Conservation (phyloP, 1,284 basidiomycete genomes). For the Tausonia pullulans region DNA sequence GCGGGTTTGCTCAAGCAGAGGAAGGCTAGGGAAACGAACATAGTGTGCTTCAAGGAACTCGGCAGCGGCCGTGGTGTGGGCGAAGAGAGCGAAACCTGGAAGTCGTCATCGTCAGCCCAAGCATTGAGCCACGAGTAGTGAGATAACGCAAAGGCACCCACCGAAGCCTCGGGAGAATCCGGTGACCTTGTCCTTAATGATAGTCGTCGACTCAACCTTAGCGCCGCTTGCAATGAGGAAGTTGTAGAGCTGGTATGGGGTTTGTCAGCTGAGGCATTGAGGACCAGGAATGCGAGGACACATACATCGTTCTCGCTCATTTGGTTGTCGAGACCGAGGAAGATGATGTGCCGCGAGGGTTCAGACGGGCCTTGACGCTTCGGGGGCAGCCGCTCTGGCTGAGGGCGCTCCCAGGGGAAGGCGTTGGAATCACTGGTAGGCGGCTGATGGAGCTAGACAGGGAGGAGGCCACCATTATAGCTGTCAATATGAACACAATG, state of each 20-base stretch:
- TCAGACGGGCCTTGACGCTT: constrained; percentile 19
- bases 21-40: neutral
- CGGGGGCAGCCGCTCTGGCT: no score
- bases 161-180: constrained; percentile 8
- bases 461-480: no score
- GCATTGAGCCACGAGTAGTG: neutral
- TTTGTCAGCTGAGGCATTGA: constrained; percentile 34
- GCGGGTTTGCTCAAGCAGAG: neutral
- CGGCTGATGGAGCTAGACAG: no score
- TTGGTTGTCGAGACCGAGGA: constrained; percentile 76
- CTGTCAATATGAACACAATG: no score
- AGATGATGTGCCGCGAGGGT: constrained; percentile 57
- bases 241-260: constrained; percentile 33
- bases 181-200: constrained; percentile 59
- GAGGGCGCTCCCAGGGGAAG: no score
- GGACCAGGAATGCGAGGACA: constrained; percentile 35
- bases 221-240: constrained; percentile 49
- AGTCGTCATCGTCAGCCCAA: neutral
- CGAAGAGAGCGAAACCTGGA: constrained; percentile 6
- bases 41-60: constrained; percentile 3
- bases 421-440: no score
- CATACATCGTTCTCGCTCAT: constrained; percentile 80
- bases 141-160: no score
- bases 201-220: constrained; percentile 52
- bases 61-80: constrained; percentile 7